Evolutionary conservation across 2,329 filamentous ascomycete genomes (phyloP).

Genomic region (Calonectria honghensis): DNA sequence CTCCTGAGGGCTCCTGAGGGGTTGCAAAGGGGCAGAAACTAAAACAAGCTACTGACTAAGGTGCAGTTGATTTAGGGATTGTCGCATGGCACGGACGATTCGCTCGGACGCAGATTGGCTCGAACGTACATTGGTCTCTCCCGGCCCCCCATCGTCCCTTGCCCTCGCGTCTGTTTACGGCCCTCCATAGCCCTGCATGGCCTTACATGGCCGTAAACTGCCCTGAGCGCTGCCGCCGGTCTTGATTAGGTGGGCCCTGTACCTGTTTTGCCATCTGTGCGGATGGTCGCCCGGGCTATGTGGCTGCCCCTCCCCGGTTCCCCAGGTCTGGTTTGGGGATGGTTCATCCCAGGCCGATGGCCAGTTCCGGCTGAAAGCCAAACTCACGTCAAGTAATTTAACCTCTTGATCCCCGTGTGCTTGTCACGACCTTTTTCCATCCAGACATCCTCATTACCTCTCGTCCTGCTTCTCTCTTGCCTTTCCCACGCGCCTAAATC

Average conservation of each 20-base stretch:
- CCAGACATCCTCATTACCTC: background rate
- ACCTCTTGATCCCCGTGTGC: conserved; percentile 13
- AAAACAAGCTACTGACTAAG: conserved; percentile 5
- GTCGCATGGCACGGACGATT: conserved; percentile 16
- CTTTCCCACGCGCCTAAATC: background rate
- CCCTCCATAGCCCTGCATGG: background rate
- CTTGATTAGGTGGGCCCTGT: background rate
- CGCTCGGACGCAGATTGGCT: conserved; percentile 1
- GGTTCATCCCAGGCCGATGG: conserved; percentile 17
- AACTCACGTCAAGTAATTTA: conserved; percentile 29
- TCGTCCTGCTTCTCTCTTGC: background rate
- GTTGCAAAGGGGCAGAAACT: background rate
- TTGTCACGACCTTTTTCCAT: background rate
- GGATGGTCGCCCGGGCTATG: conserved; percentile 14
- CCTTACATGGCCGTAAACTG: background rate
- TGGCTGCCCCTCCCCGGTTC: conserved; percentile 17
- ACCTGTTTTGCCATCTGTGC: conserved; percentile 19
- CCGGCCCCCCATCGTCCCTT: background rate
- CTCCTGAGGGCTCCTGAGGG: background rate
- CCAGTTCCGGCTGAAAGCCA: conserved; percentile 20
- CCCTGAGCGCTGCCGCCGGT: conserved; percentile 8
- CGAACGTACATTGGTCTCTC: background rate
- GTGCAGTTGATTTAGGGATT: conserved; percentile 13
- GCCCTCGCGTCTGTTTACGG: background rate
- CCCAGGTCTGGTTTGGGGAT: conserved; percentile 11